These are phyloP conservation scores for Sonneratia caseolaris DNA, from an alignment of 345 rosid species.

Conservation along the genomic window DNA sequence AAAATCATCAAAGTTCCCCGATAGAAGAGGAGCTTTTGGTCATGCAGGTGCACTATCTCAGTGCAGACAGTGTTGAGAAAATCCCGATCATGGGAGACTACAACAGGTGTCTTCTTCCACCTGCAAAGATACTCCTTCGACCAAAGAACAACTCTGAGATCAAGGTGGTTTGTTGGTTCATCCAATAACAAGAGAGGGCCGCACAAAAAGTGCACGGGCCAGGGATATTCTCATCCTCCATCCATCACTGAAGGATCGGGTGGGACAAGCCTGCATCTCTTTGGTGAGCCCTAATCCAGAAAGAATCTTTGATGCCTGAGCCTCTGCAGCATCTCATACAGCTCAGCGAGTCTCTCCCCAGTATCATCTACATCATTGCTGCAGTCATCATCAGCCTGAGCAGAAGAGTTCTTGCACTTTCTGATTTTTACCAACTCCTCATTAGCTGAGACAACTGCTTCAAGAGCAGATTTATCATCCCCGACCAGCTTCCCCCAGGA, in stretches of 20 bases:
- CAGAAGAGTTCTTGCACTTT: slow-evolving; percentile 38
- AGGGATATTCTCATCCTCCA: slow-evolving; percentile 98
- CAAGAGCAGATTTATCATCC: slow-evolving; percentile 70
- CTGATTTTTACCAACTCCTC: slow-evolving; percentile 67
- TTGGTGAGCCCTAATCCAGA: slow-evolving; percentile 92
- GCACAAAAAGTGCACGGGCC: slow-evolving; percentile 93
- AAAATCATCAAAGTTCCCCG: slow-evolving; percentile 77
- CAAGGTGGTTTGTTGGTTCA: slow-evolving; percentile 98
- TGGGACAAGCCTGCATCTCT: slow-evolving; percentile 77
- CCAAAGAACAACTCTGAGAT: slow-evolving; percentile 93
- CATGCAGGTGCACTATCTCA: slow-evolving; percentile 87
- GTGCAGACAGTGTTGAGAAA: slow-evolving; percentile 87
- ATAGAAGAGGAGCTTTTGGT: slow-evolving; percentile 65
- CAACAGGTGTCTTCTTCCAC: slow-evolving; percentile 91
- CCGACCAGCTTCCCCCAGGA: slow-evolving; percentile 90
- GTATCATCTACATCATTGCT: slow-evolving; percentile 44
- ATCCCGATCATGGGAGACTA: slow-evolving; percentile 94
- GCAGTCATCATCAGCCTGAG: slow-evolving; percentile 21
- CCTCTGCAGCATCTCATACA: slow-evolving; percentile 95
- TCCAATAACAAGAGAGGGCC: slow-evolving; percentile 83
- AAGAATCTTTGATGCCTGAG: slow-evolving; percentile 89
- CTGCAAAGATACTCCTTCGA: slow-evolving; percentile 80
- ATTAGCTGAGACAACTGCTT: slow-evolving; percentile 87
- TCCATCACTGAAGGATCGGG: slow-evolving; percentile 88
- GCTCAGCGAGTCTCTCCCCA: slow-evolving; percentile 76